Conservation (phyloP, 2,329 filamentous ascomycete genomes). For the Chrysoporthe deuterocubensis region DNA sequence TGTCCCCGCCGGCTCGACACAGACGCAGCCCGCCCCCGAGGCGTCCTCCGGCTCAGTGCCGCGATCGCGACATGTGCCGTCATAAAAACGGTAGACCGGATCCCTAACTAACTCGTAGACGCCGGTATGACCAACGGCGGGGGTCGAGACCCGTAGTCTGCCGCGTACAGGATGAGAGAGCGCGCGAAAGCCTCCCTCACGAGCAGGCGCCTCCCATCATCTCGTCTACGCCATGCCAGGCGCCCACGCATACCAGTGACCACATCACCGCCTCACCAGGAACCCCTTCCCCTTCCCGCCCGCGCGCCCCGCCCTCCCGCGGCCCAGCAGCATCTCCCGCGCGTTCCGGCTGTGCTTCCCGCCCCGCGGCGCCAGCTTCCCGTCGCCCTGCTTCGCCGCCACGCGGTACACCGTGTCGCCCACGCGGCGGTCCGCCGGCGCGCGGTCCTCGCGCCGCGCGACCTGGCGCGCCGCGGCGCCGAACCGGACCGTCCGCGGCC, state of each 20-base stretch:
- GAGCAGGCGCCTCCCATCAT: no score
- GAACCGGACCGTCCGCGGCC: conserved; percentile 49
- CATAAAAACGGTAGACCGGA: no score
- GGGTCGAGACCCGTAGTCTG: no score
- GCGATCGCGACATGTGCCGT: no score
- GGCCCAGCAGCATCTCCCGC: conserved; percentile 51
- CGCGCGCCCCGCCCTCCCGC: conserved; percentile 44
- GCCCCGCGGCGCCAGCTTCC: conserved; percentile 52
- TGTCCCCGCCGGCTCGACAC: no score
- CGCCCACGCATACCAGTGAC: neutral
- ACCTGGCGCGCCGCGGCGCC: conserved; percentile 45
- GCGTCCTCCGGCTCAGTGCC: no score
- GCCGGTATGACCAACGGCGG: no score
- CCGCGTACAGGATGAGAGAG: no score
- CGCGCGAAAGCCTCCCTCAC: no score
- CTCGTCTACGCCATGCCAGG: neutral
- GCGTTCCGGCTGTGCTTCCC: conserved; percentile 46
- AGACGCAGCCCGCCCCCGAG: no score
- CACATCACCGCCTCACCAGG: conserved; percentile 41
- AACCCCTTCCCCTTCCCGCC: conserved; percentile 45
- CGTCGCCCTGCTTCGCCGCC: conserved; percentile 48
- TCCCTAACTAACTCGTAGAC: no score
- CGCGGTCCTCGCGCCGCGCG: conserved; percentile 39
- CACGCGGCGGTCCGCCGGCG: conserved; percentile 52
- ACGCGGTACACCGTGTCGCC: conserved; percentile 59